These are phyloP conservation scores for Phaffomyces antillensis DNA, from an alignment of 805 yeast species.

Conservation along the genomic window DNA sequence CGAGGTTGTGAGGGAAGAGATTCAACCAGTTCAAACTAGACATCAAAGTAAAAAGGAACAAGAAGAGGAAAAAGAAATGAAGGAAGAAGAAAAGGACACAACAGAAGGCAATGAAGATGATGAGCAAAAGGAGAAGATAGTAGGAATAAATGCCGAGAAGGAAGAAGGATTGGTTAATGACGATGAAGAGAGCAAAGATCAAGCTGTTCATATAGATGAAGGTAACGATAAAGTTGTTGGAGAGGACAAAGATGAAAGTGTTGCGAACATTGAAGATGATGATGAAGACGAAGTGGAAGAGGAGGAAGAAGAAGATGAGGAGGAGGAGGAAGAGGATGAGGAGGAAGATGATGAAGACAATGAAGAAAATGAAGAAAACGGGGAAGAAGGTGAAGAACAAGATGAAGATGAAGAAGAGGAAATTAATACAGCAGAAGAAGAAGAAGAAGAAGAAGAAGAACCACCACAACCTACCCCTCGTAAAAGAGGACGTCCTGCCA, in stretches of 20 bases:
- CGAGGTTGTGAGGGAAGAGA: too few species aligned
- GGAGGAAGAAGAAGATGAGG: constrained; percentile 3
- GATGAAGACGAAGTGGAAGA: constrained; percentile 4
- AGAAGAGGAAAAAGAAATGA: too few species aligned
- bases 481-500: constrained; percentile 3
- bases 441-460: constrained; percentile 8
- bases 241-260: constrained; percentile 4
- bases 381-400: constrained; percentile 2
- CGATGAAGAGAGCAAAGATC: too few species aligned
- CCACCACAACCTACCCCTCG: constrained; percentile 7
- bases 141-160: too few species aligned
- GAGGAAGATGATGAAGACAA: constrained; percentile 6
- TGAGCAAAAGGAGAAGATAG: too few species aligned
- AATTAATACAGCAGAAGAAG: constrained; percentile 5
- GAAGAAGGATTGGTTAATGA: too few species aligned
- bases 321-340: constrained; percentile 2
- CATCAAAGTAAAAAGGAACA: too few species aligned
- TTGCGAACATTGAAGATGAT: constrained; percentile 8
- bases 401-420: constrained; percentile 1
- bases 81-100: too few species aligned
- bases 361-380: constrained; percentile 1
- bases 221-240: background rate
- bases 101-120: too few species aligned
- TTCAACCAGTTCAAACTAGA: too few species aligned
- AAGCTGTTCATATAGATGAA: background rate